A percentile compares a stretch with the other conserved stretches of the same genome.
Conservation (phyloP, 345 rosid species). For the Orychophragmus violaceus region DNA sequence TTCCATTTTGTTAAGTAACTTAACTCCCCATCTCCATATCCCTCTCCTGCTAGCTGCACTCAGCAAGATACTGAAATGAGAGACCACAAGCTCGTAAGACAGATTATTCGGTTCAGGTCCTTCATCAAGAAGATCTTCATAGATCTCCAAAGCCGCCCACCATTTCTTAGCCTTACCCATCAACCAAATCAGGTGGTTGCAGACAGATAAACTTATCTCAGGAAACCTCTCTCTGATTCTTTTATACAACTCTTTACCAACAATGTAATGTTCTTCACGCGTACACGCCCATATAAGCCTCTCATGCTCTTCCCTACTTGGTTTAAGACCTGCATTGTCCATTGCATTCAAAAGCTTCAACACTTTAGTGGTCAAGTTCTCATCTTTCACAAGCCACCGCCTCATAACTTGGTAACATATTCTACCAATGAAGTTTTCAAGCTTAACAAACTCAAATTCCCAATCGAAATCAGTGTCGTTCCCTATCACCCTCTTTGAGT, state of each 20-base stretch:
- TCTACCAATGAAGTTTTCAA: conserved; percentile 55
- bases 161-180: conserved; percentile 94
- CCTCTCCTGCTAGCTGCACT: conserved; percentile 74
- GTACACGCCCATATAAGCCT: conserved; percentile 92
- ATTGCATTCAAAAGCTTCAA: conserved; percentile 59
- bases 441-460: conserved; percentile 57
- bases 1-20: conserved; percentile 78
- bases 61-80: conserved; percentile 70
- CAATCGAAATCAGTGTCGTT: conserved; percentile 40
- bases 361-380: conserved; percentile 45
- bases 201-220: conserved; percentile 72
- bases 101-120: conserved; percentile 84
- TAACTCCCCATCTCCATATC: conserved; percentile 85
- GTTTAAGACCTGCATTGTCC: conserved; percentile 57
- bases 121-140: conserved; percentile 77
- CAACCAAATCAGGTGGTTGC: conserved; percentile 93
- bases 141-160: conserved; percentile 96
- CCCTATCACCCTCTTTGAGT: conserved; percentile 50
- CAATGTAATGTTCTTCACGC: conserved; percentile 61
- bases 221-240: conserved; percentile 56
- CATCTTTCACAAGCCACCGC: conserved; percentile 64
- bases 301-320: conserved; percentile 57
- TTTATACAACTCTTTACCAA: conserved; percentile 65
- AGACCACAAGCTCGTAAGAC: conserved; percentile 62
- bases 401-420: conserved; percentile 85